Conservation (phyloP, 768 basidiomycete species). For the Tricholoma flavovirens region DNA sequence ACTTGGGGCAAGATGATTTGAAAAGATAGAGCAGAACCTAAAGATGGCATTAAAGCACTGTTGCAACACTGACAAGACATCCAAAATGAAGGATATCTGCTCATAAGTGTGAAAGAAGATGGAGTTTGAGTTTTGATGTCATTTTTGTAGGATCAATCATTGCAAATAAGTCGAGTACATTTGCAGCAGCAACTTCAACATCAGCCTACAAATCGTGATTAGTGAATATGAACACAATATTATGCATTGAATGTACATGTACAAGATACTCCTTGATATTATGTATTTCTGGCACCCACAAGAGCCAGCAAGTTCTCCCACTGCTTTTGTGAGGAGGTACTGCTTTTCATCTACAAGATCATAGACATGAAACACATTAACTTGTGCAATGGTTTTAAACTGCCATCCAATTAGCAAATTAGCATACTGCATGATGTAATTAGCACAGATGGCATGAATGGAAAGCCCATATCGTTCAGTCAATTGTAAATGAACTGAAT, state of each 20-base stretch:
- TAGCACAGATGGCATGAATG: slow-evolving; percentile 28
- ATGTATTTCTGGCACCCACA: slow-evolving; percentile 38
- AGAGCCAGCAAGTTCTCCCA: slow-evolving; percentile 27
- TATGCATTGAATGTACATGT: slow-evolving; percentile 15
- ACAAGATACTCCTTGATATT: slow-evolving; percentile 32
- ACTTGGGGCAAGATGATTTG: slow-evolving; percentile 40
- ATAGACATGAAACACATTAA: slow-evolving; percentile 31
- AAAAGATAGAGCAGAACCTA: slow-evolving; percentile 31
- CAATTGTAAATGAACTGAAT: slow-evolving; percentile 25
- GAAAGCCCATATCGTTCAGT: slow-evolving; percentile 25
- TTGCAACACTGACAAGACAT: slow-evolving; percentile 28
- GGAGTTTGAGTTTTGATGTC: slow-evolving; percentile 29
- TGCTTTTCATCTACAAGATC: slow-evolving; percentile 21
- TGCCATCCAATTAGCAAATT: slow-evolving; percentile 38
- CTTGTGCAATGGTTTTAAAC: slow-evolving; percentile 34
- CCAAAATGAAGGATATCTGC: slow-evolving; percentile 32
- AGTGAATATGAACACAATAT: background rate
- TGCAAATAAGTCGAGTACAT: slow-evolving; percentile 31
- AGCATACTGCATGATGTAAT: slow-evolving; percentile 38
- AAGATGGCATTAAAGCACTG: slow-evolving; percentile 38
- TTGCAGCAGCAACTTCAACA: slow-evolving; percentile 23
- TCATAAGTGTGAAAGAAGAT: slow-evolving; percentile 28
- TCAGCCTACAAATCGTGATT: slow-evolving; percentile 18
- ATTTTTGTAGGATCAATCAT: slow-evolving; percentile 30
- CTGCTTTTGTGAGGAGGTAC: slow-evolving; percentile 24